A percentile compares a stretch with the other conserved stretches of the same genome.
phyloP scores from a whole-genome alignment of 768 basidiomycete genomes.

The Mycena belliarum region DNA sequence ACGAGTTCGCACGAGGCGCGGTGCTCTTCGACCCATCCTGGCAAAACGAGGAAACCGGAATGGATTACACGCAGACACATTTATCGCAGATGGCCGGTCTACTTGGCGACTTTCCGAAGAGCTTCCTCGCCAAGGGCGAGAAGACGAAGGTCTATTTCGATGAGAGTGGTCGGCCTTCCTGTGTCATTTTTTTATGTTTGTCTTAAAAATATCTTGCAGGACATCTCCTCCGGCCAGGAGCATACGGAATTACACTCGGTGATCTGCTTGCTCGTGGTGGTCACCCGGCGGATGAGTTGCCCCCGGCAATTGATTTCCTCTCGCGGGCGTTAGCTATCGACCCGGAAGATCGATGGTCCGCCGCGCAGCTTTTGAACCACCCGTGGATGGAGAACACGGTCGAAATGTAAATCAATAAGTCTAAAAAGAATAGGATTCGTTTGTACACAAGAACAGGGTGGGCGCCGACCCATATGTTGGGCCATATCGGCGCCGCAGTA shows the following conservation, averaged over 20 bases:
- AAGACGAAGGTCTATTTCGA: not conserved
- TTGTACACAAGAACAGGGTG: no score
- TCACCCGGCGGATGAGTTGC: not conserved
- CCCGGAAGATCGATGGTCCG: not conserved
- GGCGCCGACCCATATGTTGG: no score
- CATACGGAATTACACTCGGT: not conserved
- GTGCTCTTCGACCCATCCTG: constrained; percentile 76
- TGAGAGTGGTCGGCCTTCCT: not conserved
- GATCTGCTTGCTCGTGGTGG: not conserved
- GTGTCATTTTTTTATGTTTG: not conserved
- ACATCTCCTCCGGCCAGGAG: not conserved
- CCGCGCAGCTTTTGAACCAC: constrained; percentile 31
- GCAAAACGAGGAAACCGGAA: constrained; percentile 12
- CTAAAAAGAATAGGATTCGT: no score
- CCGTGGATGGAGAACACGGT: not conserved
- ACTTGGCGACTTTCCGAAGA: not conserved
- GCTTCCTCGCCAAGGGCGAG: not conserved
- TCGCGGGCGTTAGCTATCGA: not conserved
- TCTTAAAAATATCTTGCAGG: not conserved
- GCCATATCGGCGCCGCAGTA: no score
- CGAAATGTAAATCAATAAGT: no score
- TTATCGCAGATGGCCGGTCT: not conserved
- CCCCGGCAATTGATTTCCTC: not conserved
- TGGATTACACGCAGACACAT: constrained; percentile 14
- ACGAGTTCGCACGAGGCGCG: constrained; percentile 49